Percentiles rank a stretch among this genome's conserved stretches.
These are phyloP conservation scores for Cyberlindnera sargentensis DNA, from an alignment of 805 yeast genomes.

Conservation along the genomic window DNA sequence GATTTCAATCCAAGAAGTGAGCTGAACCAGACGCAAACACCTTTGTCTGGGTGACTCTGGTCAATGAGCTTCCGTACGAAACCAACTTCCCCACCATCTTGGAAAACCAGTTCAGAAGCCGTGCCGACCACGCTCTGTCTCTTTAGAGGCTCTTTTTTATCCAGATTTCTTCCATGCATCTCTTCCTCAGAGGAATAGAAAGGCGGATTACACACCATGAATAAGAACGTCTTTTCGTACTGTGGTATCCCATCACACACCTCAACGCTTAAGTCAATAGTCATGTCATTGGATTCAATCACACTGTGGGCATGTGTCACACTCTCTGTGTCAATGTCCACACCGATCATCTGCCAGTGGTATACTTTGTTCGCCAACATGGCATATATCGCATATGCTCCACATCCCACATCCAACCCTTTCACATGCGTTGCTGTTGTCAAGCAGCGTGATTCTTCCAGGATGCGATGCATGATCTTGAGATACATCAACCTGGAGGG, in stretches of 20 bases:
- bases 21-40: conserved; percentile 30
- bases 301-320: conserved; percentile 24
- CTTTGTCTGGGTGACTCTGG: conserved; percentile 22
- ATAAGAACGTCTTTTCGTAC: conserved; percentile 7
- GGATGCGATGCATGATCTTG: conserved; percentile 3
- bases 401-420: conserved; percentile 44
- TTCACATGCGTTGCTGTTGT: neutral
- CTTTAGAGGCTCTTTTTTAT: conserved; percentile 26
- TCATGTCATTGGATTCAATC: conserved; percentile 22
- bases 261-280: conserved; percentile 4
- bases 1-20: conserved; percentile 29
- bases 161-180: conserved; percentile 15
- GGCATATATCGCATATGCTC: conserved; percentile 42
- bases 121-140: conserved; percentile 26
- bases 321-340: conserved; percentile 35
- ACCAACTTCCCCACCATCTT: conserved; percentile 37
- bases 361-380: conserved; percentile 27
- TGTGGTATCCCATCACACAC: too few relatives aligned
- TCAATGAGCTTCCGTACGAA: conserved; percentile 32
- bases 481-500: conserved; percentile 14
- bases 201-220: conserved; percentile 49
- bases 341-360: conserved; percentile 29
- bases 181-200: conserved; percentile 35
- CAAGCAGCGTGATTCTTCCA: conserved; percentile 6
- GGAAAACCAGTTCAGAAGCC: conserved; percentile 31